These are phyloP conservation scores for Coemansia sp. DNA, from an alignment of 192 early-diverging fungal genomes.

Conservation along the genomic window DNA sequence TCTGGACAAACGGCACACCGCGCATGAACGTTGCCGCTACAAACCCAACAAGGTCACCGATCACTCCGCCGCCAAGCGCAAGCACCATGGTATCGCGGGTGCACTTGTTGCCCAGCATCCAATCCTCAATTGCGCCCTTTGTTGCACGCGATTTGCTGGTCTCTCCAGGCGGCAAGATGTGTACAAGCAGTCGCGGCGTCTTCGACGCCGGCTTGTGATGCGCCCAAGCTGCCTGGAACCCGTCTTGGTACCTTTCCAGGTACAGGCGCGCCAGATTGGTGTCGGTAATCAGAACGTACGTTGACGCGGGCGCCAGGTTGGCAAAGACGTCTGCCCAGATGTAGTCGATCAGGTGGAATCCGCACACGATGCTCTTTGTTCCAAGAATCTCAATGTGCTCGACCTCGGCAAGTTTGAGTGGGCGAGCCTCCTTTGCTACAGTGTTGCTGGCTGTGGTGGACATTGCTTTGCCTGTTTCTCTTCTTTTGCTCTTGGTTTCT, in stretches of 20 bases:
- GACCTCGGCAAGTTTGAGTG: constrained; percentile 58
- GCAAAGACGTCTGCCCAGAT: constrained; percentile 74
- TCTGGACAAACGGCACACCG: constrained; percentile 90
- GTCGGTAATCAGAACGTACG: constrained; percentile 90
- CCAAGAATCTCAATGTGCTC: constrained; percentile 85
- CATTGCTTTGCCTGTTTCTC: constrained; percentile 1
- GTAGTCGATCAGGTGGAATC: constrained; percentile 76
- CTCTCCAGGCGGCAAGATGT: constrained; percentile 88
- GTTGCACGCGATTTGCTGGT: constrained; percentile 82
- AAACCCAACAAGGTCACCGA: constrained; percentile 95
- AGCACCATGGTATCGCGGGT: constrained; percentile 92
- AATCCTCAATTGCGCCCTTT: constrained; percentile 92
- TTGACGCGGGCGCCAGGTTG: constrained; percentile 70
- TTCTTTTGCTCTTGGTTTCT: neutral
- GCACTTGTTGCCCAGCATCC: constrained; percentile 78
- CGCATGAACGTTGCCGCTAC: constrained; percentile 99
- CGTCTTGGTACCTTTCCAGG: constrained; percentile 60
- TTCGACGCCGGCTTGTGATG: constrained; percentile 5
- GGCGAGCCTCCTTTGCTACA: constrained; percentile 9
- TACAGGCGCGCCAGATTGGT: constrained; percentile 80
- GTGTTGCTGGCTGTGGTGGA: constrained; percentile 2
- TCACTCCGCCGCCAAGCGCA: constrained; percentile 95
- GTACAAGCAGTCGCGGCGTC: constrained; percentile 67
- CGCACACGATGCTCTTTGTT: constrained; percentile 83
- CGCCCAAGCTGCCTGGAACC: constrained; percentile 57